Percentiles rank a stretch among this genome's conserved stretches.
Evolutionary conservation across 495 filamentous ascomycete genomes (phyloP).

Genomic region (Tirmania nivea): DNA sequence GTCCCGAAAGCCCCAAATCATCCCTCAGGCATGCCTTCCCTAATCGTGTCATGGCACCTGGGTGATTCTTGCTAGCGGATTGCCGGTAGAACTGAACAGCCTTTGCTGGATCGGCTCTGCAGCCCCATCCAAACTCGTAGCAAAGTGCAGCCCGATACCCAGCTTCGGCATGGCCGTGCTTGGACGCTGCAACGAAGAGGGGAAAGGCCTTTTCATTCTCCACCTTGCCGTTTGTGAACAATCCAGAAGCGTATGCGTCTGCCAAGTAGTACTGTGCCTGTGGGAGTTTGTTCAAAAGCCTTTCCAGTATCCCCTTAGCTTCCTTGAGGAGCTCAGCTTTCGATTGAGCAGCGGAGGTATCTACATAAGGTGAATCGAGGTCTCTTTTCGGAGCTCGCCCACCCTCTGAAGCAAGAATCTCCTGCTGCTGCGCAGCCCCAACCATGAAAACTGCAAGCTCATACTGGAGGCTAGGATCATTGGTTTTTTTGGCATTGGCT

Average conservation of each 20-base stretch:
- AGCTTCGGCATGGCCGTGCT: slow-evolving; percentile 92
- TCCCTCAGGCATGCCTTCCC: slow-evolving; percentile 74
- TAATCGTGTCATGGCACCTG: slow-evolving; percentile 79
- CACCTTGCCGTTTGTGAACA: slow-evolving; percentile 80
- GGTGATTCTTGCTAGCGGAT: slow-evolving; percentile 79
- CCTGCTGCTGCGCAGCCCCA: slow-evolving; percentile 51
- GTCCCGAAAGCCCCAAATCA: slow-evolving; percentile 62
- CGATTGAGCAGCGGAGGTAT: slow-evolving; percentile 20
- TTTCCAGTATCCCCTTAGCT: slow-evolving; percentile 69
- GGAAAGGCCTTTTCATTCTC: slow-evolving; percentile 81
- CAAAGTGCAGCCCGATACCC: slow-evolving; percentile 83
- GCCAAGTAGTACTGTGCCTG: slow-evolving; percentile 96
- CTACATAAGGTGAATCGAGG: slow-evolving; percentile 22
- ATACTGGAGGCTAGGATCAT: slow-evolving; percentile 69
- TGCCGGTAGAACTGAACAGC: slow-evolving; percentile 84
- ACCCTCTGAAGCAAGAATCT: slow-evolving; percentile 22
- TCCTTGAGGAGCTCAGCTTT: slow-evolving; percentile 58
- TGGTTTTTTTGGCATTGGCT: slow-evolving; percentile 87
- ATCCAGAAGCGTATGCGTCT: slow-evolving; percentile 79
- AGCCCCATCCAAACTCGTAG: slow-evolving; percentile 97
- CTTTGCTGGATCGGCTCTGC: slow-evolving; percentile 64
- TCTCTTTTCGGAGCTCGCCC: slow-evolving; percentile 14
- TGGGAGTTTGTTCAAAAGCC: slow-evolving; percentile 63
- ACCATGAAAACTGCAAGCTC: slow-evolving; percentile 91
- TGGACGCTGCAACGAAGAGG: slow-evolving; percentile 79